These are phyloP conservation scores for Periconia digitata DNA, from an alignment of 2,329 filamentous ascomycete genomes.

Conservation along the genomic window DNA sequence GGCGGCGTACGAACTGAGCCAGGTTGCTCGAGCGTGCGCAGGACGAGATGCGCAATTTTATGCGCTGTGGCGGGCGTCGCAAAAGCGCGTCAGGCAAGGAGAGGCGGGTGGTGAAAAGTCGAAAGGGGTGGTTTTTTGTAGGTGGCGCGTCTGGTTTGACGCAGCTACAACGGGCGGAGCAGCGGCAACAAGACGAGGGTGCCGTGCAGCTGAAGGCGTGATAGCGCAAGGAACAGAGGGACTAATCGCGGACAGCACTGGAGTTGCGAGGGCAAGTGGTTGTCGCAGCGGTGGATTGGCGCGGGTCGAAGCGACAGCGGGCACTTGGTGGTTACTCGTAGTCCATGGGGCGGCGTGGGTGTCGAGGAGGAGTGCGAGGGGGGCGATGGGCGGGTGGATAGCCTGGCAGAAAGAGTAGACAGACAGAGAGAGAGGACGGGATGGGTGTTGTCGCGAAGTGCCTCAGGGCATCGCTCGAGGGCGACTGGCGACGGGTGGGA, in stretches of 20 bases:
- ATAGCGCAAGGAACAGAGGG: not conserved
- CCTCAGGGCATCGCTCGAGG: slow-evolving; percentile 26
- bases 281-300: slow-evolving; percentile 11
- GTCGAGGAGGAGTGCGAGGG: not conserved
- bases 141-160: slow-evolving; percentile 22
- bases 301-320: slow-evolving; percentile 20
- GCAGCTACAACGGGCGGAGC: no score
- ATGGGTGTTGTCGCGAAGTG: slow-evolving; percentile 11
- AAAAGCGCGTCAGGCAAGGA: slow-evolving; percentile 20
- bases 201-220: slow-evolving; percentile 9
- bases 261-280: slow-evolving; percentile 15
- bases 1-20: slow-evolving; percentile 23
- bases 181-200: slow-evolving; percentile 10
- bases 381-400: not conserved
- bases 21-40: slow-evolving; percentile 14
- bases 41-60: slow-evolving; percentile 22
- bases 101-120: slow-evolving; percentile 15
- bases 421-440: slow-evolving; percentile 12
- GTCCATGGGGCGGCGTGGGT: slow-evolving; percentile 15
- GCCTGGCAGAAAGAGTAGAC: no score
- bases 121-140: slow-evolving; percentile 6
- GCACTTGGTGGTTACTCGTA: slow-evolving; percentile 14
- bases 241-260: slow-evolving; percentile 9
- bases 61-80: slow-evolving; percentile 16
- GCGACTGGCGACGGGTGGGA: slow-evolving; percentile 24